Evolutionary conservation across 208 protist genomes (phyloP).

Genomic region (Leishmania turanica): DNA sequence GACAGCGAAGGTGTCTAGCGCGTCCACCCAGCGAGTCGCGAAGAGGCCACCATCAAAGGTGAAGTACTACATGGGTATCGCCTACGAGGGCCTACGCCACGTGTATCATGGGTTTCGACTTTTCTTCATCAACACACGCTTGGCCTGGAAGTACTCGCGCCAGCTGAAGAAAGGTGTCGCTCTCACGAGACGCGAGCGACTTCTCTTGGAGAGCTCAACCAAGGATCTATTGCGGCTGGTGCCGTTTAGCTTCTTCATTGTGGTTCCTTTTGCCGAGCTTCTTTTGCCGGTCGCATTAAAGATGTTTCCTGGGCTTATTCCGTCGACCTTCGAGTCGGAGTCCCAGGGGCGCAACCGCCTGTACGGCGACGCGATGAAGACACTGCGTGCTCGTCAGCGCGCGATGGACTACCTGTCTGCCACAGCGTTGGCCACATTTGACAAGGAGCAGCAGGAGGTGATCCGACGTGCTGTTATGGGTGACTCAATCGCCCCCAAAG

Average conservation of each 20-base stretch:
- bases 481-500: constrained; percentile 74
- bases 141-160: constrained; percentile 89
- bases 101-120: constrained; percentile 91
- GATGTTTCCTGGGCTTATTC: constrained; percentile 97
- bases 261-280: constrained; percentile 97
- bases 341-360: constrained; percentile 83
- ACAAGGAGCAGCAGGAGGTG: constrained; percentile 81
- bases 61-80: constrained; percentile 40
- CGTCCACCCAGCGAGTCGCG: constrained; percentile 17
- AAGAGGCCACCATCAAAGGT: constrained; percentile 31
- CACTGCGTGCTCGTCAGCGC: constrained; percentile 76
- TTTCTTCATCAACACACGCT: constrained; percentile 87
- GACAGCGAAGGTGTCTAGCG: constrained; percentile 8
- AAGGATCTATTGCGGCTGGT: constrained; percentile 96
- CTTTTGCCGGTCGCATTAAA: constrained; percentile 95
- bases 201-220: constrained; percentile 92
- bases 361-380: constrained; percentile 77
- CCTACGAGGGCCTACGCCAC: constrained; percentile 73
- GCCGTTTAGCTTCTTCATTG: constrained; percentile 97
- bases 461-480: constrained; percentile 72
- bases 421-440: constrained; percentile 82
- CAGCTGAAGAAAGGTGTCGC: constrained; percentile 86
- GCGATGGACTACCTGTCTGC: constrained; percentile 87
- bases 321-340: constrained; percentile 95
- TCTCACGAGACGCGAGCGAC: constrained; percentile 84